phyloP scores from a whole-genome alignment of 306 rosid genomes.

The Nissolia schottii region DNA sequence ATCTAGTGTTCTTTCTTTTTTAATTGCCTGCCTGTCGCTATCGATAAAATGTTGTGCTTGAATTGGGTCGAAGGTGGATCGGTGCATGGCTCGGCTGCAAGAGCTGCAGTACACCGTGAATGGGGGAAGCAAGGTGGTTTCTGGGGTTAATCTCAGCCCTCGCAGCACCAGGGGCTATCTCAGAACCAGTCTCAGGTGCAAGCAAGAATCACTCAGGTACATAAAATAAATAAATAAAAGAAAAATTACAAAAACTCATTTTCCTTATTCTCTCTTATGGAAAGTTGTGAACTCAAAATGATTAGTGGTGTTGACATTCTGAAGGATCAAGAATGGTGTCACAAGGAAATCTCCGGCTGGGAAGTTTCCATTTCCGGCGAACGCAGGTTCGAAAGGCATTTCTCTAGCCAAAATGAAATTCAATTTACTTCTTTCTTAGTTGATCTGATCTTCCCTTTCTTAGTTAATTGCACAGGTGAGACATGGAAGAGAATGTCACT shows the following conservation, averaged over 20 bases:
- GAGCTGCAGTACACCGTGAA: conserved; percentile 80
- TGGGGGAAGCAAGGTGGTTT: conserved; percentile 75
- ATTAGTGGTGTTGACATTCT: conserved; percentile 9
- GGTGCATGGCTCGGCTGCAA: conserved; percentile 82
- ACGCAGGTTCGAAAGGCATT: conserved; percentile 44
- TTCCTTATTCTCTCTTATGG: no score
- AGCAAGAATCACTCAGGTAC: conserved; percentile 83
- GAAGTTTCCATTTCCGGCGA: conserved; percentile 67
- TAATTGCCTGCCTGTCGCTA: no score
- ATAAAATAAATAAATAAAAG: no score
- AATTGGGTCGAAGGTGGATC: conserved; percentile 72
- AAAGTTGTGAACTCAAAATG: conserved; percentile 15
- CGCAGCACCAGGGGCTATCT: conserved; percentile 83
- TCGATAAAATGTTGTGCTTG: not conserved
- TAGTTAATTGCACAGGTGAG: conserved; percentile 51
- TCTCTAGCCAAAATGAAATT: not conserved
- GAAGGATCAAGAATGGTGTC: conserved; percentile 53
- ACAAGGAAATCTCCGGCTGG: conserved; percentile 69
- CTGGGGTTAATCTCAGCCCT: conserved; percentile 90
- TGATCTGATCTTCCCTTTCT: not conserved
- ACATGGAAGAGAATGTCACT: conserved; percentile 85
- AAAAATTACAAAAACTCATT: no score
- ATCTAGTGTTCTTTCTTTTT: no score
- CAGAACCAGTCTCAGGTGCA: conserved; percentile 87
- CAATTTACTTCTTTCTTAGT: not conserved